phyloP scores from a whole-genome alignment of 1,139 yeast species.

The Kodamaea anthophila region DNA sequence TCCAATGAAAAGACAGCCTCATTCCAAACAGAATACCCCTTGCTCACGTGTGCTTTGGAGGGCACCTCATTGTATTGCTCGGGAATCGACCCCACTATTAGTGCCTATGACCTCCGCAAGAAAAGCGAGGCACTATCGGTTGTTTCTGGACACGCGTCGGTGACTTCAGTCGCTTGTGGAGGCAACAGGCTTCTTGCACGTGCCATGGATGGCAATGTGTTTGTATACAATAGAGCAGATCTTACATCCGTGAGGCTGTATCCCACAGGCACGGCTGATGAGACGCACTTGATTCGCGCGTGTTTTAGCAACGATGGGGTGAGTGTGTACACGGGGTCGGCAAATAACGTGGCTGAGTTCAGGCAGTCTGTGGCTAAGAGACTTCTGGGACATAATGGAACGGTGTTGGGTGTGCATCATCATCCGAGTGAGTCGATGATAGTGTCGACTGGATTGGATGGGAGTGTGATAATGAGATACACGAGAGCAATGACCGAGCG shows the following conservation, averaged over 20 bases:
- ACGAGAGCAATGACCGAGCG: neutral
- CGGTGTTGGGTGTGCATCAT: constrained; percentile 54
- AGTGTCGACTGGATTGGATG: constrained; percentile 45
- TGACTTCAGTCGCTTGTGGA: constrained; percentile 50
- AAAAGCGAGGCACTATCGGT: constrained; percentile 38
- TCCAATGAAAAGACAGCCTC: constrained; percentile 30
- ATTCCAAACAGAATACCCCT: constrained; percentile 48
- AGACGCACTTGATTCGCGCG: constrained; percentile 46
- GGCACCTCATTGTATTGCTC: constrained; percentile 41
- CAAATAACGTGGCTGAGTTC: constrained; percentile 59
- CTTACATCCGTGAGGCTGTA: constrained; percentile 22
- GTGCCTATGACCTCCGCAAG: constrained; percentile 50
- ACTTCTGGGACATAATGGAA: constrained; percentile 54
- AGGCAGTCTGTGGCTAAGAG: constrained; percentile 48
- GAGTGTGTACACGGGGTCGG: constrained; percentile 52
- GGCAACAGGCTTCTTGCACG: constrained; percentile 49
- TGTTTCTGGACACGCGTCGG: constrained; percentile 41
- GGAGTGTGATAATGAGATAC: constrained; percentile 41
- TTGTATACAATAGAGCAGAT: constrained; percentile 39
- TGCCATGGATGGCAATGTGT: constrained; percentile 52
- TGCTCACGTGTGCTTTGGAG: constrained; percentile 46
- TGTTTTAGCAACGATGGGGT: constrained; percentile 35
- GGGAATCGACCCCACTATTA: constrained; percentile 63
- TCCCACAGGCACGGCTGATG: constrained; percentile 57
- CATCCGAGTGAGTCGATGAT: constrained; percentile 35